Evolutionary conservation across 1,284 basidiomycete species (phyloP).

Genomic region (Cerrena zonata): DNA sequence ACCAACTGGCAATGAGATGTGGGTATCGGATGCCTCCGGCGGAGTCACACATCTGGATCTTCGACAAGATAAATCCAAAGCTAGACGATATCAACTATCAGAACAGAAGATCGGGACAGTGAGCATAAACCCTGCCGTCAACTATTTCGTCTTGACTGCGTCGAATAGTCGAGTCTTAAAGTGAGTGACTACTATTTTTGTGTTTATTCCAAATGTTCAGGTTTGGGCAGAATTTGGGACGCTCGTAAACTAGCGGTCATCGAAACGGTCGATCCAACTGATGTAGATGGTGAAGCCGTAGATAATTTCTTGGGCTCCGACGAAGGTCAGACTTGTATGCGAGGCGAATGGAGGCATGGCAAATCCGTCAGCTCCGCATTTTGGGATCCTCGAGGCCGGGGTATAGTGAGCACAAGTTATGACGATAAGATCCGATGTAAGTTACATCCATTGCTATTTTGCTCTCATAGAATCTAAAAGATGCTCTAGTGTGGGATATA

Average conservation of each 20-base stretch:
- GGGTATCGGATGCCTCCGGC: slow-evolving; percentile 68
- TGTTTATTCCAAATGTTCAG: neutral
- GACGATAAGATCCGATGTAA: slow-evolving; percentile 67
- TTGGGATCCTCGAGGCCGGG: slow-evolving; percentile 72
- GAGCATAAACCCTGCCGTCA: slow-evolving; percentile 67
- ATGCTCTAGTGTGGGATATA: slow-evolving; percentile 63
- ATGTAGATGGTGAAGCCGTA: slow-evolving; percentile 48
- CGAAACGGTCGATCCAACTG: slow-evolving; percentile 25
- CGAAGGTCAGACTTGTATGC: slow-evolving; percentile 46
- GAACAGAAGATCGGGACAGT: slow-evolving; percentile 70
- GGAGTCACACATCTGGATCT: slow-evolving; percentile 69
- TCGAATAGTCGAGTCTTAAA: slow-evolving; percentile 66
- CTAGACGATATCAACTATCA: slow-evolving; percentile 58
- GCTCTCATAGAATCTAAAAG: no score
- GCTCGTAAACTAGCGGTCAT: slow-evolving; percentile 48
- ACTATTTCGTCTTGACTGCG: slow-evolving; percentile 62
- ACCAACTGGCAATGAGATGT: slow-evolving; percentile 67
- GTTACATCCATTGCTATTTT: neutral
- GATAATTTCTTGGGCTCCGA: slow-evolving; percentile 43
- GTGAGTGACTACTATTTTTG: slow-evolving; percentile 33
- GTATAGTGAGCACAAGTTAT: slow-evolving; percentile 75
- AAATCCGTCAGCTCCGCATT: slow-evolving; percentile 76
- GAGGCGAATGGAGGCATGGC: slow-evolving; percentile 60
- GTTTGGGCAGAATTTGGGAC: slow-evolving; percentile 47
- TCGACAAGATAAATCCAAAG: slow-evolving; percentile 51